Base-by-base conservation (phyloP, 2,329 filamentous ascomycete genomes). In the Diaporthe longicolla region DNA sequence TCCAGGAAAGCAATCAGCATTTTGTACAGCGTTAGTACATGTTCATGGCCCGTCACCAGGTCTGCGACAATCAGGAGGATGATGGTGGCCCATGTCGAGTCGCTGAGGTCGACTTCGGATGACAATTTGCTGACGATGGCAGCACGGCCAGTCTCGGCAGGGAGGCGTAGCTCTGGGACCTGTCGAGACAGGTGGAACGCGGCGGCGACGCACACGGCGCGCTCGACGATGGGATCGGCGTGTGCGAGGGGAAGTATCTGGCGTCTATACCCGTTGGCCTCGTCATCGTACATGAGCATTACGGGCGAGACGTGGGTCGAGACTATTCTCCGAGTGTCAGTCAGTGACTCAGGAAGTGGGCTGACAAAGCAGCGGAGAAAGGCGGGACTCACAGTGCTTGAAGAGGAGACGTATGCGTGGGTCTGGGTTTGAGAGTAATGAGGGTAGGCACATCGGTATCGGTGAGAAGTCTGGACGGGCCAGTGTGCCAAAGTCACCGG, bases 251-350 rank as follows among this genome's bases (percentile, higher is more conserved):
- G 74, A 0, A 75, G 52, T n/a, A 75, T 71, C 32, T 75, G 71
- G n/a, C 73, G 66, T 4, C 74, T 24, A 15, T 75, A 75, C 24
- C 74, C 74, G 58, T 75, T 75, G 40, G 71, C 50, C n/a, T 72
- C 71, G 3, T 71, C 74, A 29, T 75, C 74, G 40, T 73, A 75
- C 71, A 75, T 65, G 43, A 75, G 63, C 74, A 75, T 75, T 10
- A 75, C 74, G 0, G 74, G 74, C 4, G 74, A 75, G 35, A 75
- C 74, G 48, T 75, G 37, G n/a, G 66, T 55, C 5, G 52, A 59
- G 58, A 75, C 74, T 75, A 29, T 35, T 1, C 8, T 17, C 4
- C 10, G 3, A 7, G 1, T 19, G 17, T 73, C 15, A 73, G 58
- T 2, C 13, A 19, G n/a, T 35, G 21, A 8, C n/a, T n/a, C 19